Evolutionary conservation across 257 asterid genomes (phyloP), one percentile per base, ranked within the genome.

Genomic region (Mentha longifolia): DNA sequence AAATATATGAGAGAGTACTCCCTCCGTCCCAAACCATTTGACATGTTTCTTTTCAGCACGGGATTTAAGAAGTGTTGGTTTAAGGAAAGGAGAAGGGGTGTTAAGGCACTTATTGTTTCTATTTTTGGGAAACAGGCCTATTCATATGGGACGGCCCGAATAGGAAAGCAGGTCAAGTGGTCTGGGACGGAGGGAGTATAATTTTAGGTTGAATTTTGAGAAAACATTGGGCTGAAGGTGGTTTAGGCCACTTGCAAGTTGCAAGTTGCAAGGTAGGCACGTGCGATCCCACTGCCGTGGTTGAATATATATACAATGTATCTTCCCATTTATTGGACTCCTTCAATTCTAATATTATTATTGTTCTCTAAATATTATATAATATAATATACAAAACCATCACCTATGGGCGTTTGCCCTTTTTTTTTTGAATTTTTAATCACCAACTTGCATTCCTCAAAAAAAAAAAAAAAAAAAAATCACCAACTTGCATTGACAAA

Each of bases 161-260:
- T n/a, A n/a, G n/a, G n/a, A n/a, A n/a, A n/a, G n/a, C n/a, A n/a
- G n/a, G n/a, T n/a, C n/a, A n/a, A n/a, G n/a, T n/a, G n/a, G n/a
- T n/a, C n/a, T n/a, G n/a, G n/a, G 25, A 22, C n/a, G n/a, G n/a
- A n/a, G n/a, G n/a, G n/a, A n/a, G 25, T 22, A 22, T 22, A 22
- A 22, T 0, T 22, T 22, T 22, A 22, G 25, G 2, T 1, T 2
- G 31, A 28, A 28, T 28, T 28, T 15, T 55, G 68, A 13, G 73
- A 50, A 74, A 74, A 74, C 78, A 35, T 66, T 66, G 73, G 72
- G 78, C 74, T 9, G 62, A 9, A 31, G 72, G 68, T 31, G 67
- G 73, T 66, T 74, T 58, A 33, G 68, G 58, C 33, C 20, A 58
- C 10, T n/a, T 15, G 73, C 68, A 45, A 73, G 35, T 45, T 35